Percentiles rank a stretch among this genome's conserved stretches.
phyloP scores from a whole-genome alignment of 75 land plant genomes.

The Pseudotsuga menziesii region DNA sequence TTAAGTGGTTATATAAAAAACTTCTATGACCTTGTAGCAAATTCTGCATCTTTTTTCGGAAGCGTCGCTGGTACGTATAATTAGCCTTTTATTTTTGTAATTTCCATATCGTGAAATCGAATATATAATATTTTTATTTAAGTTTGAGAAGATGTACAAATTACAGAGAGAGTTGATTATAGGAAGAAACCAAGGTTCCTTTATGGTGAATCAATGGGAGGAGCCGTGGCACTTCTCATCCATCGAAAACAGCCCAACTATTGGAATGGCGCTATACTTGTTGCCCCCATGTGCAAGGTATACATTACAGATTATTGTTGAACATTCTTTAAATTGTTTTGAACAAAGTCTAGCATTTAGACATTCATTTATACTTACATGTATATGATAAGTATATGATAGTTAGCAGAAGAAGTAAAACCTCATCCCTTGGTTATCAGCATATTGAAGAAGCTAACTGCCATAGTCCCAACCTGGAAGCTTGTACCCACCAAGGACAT shows the following conservation, averaged over 20 bases:
- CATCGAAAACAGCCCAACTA: conserved; percentile 6
- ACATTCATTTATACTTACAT: too few relatives aligned
- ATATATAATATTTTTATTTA: too few relatives aligned
- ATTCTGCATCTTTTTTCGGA: conserved; percentile 38
- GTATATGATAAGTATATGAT: too few relatives aligned
- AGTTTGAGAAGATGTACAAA: too few relatives aligned
- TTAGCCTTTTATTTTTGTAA: too few relatives aligned
- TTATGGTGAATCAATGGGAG: conserved; percentile 29
- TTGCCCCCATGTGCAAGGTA: conserved; percentile 32
- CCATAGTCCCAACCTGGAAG: conserved; percentile 56
- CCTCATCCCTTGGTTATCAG: conserved; percentile 48
- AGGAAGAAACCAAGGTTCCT: conserved; percentile 17
- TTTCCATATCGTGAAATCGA: too few relatives aligned
- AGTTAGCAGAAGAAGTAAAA: conserved; percentile 71
- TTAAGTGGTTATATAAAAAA: conserved; percentile 30
- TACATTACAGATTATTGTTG: too few relatives aligned
- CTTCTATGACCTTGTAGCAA: conserved; percentile 46
- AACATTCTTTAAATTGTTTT: too few relatives aligned
- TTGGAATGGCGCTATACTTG: conserved; percentile 22
- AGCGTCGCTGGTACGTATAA: conserved; percentile 38
- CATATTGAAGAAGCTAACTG: conserved; percentile 19
- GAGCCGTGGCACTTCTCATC: conserved; percentile 20
- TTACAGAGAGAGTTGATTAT: conserved; percentile 13
- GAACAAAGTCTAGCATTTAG: too few relatives aligned
- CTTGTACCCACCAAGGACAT: conserved; percentile 51